Base-by-base conservation (phyloP, 2,329 filamentous ascomycete species). In the Chaetomium sp. region DNA sequence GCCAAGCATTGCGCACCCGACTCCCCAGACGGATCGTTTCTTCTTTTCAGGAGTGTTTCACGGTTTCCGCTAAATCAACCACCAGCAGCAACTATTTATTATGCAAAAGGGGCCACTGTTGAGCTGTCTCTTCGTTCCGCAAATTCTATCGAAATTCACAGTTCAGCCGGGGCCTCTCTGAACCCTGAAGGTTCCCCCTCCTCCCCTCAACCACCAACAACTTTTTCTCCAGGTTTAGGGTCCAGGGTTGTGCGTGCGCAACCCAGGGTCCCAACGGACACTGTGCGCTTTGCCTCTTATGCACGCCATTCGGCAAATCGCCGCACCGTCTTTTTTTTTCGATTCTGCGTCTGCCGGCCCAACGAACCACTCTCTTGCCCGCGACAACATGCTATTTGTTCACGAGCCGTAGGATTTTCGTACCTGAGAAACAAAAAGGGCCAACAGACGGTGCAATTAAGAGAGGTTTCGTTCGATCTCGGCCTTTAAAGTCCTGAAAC, bases 21-120 rank as follows among this genome's bases (percentile, higher is more conserved):
- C 46, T 45, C 52, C 19, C 19, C 19, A 27, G 41, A 47, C 38
- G 50, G 27, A 27, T 54, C 55, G 49, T 56, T 52, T 56, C 48
- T 49, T 52, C 51, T 56, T 56, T 52, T 57, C 59, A 57, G 54
- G 54, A 55, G 53, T 58, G 59, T 58, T 57, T 59, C 56, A 55
- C 40, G 54, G 46, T 53, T 44, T 54, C 49, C 54, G 44, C 46
- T 54, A 44, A 44, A 43, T 38, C 44, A 43, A 49, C 49, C 36
- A 34, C 27, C 32, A 6, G 4, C 10, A n/a, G 19, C 41, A 47
- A 48, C 43, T 19, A 34, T 34, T 40, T 38, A 33, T 19, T 55
- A 27, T 41, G 52, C 33, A 37, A 11, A 38, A 27, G 43, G 50
- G 35, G 19, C 12, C 12, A 4, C 12, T 9, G 8, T 40, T 9